These are phyloP conservation scores for Micractinium sp. DNA, from an alignment of 139 green algal genomes.

Conservation along the genomic window DNA sequence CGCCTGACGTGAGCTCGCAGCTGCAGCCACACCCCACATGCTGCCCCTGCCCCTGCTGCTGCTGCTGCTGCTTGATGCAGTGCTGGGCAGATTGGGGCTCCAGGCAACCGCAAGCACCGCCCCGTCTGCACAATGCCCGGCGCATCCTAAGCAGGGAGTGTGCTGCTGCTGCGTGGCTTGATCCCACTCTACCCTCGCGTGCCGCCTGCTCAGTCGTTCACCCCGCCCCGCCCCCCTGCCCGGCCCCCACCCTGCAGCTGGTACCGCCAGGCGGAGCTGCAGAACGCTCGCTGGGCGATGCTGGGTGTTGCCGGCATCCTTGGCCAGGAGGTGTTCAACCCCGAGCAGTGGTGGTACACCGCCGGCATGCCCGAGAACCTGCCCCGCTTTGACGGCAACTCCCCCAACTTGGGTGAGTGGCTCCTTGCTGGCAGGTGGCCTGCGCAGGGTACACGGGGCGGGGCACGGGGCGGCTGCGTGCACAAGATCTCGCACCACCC, in stretches of 20 bases:
- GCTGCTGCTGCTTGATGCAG: background rate
- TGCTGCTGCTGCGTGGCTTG: too few relatives aligned
- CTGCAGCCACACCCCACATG: too few relatives aligned
- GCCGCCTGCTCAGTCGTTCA: background rate
- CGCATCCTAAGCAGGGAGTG: too few relatives aligned
- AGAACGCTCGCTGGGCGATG: conserved; percentile 92
- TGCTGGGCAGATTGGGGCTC: background rate
- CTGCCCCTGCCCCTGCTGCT: background rate
- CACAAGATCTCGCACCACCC: too few relatives aligned
- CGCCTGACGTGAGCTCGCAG: conserved; percentile 12
- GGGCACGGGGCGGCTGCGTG: too few relatives aligned
- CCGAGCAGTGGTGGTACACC: conserved; percentile 48
- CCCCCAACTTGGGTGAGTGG: conserved; percentile 20
- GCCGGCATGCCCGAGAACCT: conserved; percentile 48
- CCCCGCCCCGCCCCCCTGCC: background rate
- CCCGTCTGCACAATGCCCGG: too few relatives aligned
- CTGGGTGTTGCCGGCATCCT: conserved; percentile 91
- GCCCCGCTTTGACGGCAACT: conserved; percentile 14
- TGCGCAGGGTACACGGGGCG: too few relatives aligned
- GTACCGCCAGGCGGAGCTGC: conserved; percentile 88
- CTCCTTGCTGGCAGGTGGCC: background rate
- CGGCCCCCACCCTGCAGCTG: conserved; percentile 38
- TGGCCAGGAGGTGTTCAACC: conserved; percentile 38
- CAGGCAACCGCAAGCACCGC: background rate
- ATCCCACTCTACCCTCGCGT: too few relatives aligned